Evolutionary conservation across 768 basidiomycete genomes (phyloP).

Genomic region (Suillus tomentosus): DNA sequence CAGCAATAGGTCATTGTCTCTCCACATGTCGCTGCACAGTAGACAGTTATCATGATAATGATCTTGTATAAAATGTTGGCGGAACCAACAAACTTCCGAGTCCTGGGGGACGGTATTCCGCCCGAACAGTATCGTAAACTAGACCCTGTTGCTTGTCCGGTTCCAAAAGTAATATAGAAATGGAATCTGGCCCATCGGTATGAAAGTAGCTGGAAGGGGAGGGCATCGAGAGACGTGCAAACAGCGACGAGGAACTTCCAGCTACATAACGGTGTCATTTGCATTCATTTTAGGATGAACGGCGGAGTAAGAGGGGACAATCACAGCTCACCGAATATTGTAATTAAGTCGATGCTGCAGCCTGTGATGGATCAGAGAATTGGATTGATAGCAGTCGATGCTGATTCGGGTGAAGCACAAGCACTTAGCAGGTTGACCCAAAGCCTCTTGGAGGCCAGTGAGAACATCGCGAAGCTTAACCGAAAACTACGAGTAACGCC

Average conservation of each 20-base stretch:
- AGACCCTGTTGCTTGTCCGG: too few relatives aligned
- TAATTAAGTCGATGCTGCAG: background rate
- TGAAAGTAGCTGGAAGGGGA: too few relatives aligned
- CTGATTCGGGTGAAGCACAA: background rate
- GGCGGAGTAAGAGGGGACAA: background rate
- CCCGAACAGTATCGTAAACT: too few relatives aligned
- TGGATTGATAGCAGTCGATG: background rate
- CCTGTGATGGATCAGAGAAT: background rate
- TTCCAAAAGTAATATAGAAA: too few relatives aligned
- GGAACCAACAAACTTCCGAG: too few relatives aligned
- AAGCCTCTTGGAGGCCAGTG: background rate
- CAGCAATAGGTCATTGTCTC: too few relatives aligned
- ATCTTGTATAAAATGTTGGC: too few relatives aligned
- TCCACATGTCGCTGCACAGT: too few relatives aligned
- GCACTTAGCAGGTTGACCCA: background rate
- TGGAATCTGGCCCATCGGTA: too few relatives aligned
- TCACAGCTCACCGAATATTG: background rate
- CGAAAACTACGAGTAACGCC: background rate
- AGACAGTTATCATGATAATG: too few relatives aligned
- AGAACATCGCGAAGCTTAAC: background rate
- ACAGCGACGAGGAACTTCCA: background rate
- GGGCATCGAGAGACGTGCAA: background rate
- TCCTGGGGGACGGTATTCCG: too few relatives aligned
- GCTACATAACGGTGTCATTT: slow-evolving; percentile 1
- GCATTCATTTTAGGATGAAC: background rate